phyloP scores from a whole-genome alignment of 148 eudicot species.

The Nepenthes gracilis region DNA sequence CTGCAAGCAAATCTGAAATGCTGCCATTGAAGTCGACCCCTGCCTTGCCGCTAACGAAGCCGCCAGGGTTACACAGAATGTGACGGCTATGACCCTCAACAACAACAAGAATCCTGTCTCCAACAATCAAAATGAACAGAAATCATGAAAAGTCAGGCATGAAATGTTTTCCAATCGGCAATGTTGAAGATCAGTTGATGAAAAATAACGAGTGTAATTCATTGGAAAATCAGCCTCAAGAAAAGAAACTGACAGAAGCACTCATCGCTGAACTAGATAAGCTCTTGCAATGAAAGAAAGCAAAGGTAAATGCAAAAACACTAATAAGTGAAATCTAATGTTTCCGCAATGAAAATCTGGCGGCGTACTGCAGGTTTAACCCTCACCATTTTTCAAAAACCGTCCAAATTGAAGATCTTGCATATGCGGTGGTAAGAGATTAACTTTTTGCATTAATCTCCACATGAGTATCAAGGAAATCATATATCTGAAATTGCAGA shows the following conservation, averaged over 20 bases:
- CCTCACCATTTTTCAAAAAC: constrained; percentile 21
- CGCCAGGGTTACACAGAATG: constrained; percentile 66
- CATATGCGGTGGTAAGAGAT: constrained; percentile 20
- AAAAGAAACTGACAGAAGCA: neutral
- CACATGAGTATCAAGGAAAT: constrained; percentile 22
- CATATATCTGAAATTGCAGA: constrained; percentile 11
- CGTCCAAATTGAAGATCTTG: constrained; percentile 17
- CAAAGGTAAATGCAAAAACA: neutral
- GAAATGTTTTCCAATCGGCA: neutral
- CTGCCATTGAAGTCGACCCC: constrained; percentile 69
- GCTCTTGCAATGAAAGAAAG: neutral
- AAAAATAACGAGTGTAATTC: neutral
- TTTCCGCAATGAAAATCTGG: too few species aligned
- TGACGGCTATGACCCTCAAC: constrained; percentile 69
- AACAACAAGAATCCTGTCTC: constrained; percentile 33
- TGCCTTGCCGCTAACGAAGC: constrained; percentile 73
- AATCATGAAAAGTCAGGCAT: neutral
- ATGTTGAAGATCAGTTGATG: neutral
- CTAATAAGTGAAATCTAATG: neutral
- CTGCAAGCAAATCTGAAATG: constrained; percentile 74
- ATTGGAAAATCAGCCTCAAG: neutral
- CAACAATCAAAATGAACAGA: neutral
- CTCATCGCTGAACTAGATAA: neutral
- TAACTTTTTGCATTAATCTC: constrained; percentile 16
- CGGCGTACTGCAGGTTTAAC: neutral